These are phyloP conservation scores for Malus sylvestris DNA, from an alignment of 306 rosid genomes.

Conservation along the genomic window DNA sequence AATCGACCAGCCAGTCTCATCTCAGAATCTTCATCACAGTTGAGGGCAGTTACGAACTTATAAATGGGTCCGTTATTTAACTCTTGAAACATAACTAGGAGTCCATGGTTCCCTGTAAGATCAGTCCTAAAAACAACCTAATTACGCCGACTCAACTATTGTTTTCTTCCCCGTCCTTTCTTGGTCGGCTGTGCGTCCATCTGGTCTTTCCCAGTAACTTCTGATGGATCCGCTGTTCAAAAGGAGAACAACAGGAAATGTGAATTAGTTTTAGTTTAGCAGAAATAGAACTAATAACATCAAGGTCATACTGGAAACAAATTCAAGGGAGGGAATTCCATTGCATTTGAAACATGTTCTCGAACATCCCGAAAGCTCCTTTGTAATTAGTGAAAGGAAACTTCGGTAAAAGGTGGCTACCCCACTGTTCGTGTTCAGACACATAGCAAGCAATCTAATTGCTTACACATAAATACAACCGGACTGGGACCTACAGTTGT, in stretches of 20 bases:
- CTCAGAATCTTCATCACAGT: not conserved
- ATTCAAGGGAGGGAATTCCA: not conserved
- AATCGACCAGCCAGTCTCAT: not conserved
- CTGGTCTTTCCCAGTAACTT: conserved; percentile 81
- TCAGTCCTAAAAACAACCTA: conserved; percentile 9
- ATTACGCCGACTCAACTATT: conserved; percentile 28
- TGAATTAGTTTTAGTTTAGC: not conserved
- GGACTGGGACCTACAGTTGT: not conserved
- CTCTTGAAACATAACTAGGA: not conserved
- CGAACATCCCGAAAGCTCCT: not conserved
- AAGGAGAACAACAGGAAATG: not conserved
- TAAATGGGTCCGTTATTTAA: not conserved
- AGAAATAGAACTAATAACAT: not conserved
- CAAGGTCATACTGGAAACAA: not conserved
- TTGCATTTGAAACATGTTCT: not conserved
- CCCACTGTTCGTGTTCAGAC: not conserved
- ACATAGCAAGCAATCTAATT: not conserved
- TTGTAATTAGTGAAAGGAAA: not conserved
- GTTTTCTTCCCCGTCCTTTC: conserved; percentile 88
- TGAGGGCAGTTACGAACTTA: not conserved
- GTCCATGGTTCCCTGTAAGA: conserved; percentile 15
- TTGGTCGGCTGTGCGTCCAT: conserved; percentile 58
- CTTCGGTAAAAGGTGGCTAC: not conserved
- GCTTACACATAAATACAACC: not conserved
- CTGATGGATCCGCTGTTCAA: conserved; percentile 59